Conservation (phyloP, 2,329 filamentous ascomycete species). For the Aureobasidium sp. region DNA sequence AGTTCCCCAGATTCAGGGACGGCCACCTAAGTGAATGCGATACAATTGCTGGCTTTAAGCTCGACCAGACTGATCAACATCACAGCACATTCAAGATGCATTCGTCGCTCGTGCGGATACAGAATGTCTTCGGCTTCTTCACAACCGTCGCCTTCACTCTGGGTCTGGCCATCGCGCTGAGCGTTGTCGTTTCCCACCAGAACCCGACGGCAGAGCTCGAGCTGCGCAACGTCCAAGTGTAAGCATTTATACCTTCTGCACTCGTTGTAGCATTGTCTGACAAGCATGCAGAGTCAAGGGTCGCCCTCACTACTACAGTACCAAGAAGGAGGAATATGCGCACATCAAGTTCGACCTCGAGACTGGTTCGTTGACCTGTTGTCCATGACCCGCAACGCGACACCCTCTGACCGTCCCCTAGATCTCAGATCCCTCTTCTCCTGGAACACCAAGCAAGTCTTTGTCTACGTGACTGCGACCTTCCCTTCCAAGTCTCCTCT, state of each 20-base stretch:
- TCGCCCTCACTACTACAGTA: constrained; percentile 89
- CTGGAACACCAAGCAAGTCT: constrained; percentile 99
- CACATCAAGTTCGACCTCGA: constrained; percentile 89
- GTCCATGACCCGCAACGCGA: constrained; percentile 14
- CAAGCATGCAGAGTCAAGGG: constrained; percentile 60
- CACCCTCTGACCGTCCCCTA: constrained; percentile 18
- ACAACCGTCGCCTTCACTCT: constrained; percentile 84
- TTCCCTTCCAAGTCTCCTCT: constrained; percentile 38
- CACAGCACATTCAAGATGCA: constrained; percentile 54
- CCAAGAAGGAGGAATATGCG: constrained; percentile 91
- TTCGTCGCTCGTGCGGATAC: constrained; percentile 71
- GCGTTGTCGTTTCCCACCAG: constrained; percentile 63
- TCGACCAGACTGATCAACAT: not conserved
- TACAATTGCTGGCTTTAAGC: constrained; percentile 1
- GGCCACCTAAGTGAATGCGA: not conserved
- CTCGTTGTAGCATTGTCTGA: not conserved
- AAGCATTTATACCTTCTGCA: constrained; percentile 26
- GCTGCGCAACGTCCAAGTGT: constrained; percentile 79
- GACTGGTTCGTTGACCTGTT: constrained; percentile 40
- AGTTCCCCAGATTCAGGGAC: not conserved
- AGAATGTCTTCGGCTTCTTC: constrained; percentile 97
- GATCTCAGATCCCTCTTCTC: constrained; percentile 90
- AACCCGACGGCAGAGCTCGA: constrained; percentile 56
- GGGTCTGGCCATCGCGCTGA: constrained; percentile 69
- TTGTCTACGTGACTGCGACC: constrained; percentile 85